Base-by-base conservation (phyloP, 73 alveolate genomes). In the Paramecium pentaurelia region DNA sequence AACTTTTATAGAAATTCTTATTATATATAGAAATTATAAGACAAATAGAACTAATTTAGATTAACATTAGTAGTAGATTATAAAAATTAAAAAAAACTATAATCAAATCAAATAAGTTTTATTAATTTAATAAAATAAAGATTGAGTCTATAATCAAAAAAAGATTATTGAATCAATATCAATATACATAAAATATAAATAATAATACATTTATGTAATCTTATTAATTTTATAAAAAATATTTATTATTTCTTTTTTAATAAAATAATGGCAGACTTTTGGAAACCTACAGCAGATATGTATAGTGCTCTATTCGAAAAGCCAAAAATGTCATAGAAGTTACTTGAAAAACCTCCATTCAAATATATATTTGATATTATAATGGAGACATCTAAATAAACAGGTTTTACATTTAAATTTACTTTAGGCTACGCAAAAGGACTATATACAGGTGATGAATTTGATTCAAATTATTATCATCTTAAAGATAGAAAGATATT, bases 211-310 rank as follows among this genome's bases (percentile, higher is more conserved):
- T 22, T 22, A 22, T 22, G 25, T 22, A 22, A 22, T 22, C 25
- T 22, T 22, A 22, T 22, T 0, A 22, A 22, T 22, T 22, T 22
- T 22, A 22, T 22, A 22, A 22, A 22, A 22, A 22, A 22, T 22
- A 0, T 22, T 22, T 22, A 0, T 22, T 22, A 14, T 12, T 49
- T 49, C 22, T 49, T 49, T 12, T 16, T 16, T 49, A 49, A 14
- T 49, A 12, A 47, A 54, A 47, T 11, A 2, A 80, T 80, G 91
- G 77, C 45, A 80, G 91, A 80, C 0, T 89, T 71, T 71, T 97
- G 99, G 99, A 84, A 95, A 85, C 95, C 96, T 27, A 97, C 99
- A 25, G 99, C 98, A 58, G 96, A 98, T 80, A 28, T 94, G 95
- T 98, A 86, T 77, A 93, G 96, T 71, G 92, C 96, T 59, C 84